Percentiles rank a stretch among this genome's conserved stretches.
These are phyloP conservation scores for Adansonia grandidieri DNA, from an alignment of 441 rosid species.

Conservation along the genomic window DNA sequence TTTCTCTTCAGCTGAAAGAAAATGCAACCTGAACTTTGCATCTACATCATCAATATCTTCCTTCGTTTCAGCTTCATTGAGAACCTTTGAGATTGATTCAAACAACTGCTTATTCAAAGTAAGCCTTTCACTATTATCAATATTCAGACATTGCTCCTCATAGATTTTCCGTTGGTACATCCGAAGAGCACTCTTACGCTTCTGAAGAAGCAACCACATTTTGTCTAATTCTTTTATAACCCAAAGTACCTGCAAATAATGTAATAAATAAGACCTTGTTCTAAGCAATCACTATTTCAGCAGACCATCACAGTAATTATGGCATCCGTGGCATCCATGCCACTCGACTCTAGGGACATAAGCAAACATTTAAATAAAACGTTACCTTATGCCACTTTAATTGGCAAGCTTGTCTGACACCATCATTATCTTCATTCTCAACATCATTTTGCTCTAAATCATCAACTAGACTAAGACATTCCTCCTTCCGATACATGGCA, in stretches of 20 bases:
- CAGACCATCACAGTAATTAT: conserved; percentile 9
- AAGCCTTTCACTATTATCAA: conserved; percentile 73
- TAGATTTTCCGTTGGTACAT: conserved; percentile 67
- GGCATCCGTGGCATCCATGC: conserved; percentile 9
- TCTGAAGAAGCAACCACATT: conserved; percentile 91
- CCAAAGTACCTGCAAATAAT: conserved; percentile 68
- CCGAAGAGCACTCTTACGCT: conserved; percentile 73
- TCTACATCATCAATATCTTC: conserved; percentile 96
- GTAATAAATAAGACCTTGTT: neutral
- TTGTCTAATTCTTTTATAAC: conserved; percentile 82
- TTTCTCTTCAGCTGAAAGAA: conserved; percentile 75
- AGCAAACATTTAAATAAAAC: neutral
- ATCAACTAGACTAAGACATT: conserved; percentile 73
- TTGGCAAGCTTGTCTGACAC: conserved; percentile 44
- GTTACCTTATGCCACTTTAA: conserved; percentile 83
- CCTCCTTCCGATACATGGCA: conserved; percentile 88
- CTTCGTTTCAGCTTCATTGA: conserved; percentile 73
- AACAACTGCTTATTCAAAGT: conserved; percentile 70
- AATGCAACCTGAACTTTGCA: conserved; percentile 84
- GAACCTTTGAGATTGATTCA: conserved; percentile 69
- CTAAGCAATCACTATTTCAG: neutral
- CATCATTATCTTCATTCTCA: conserved; percentile 51
- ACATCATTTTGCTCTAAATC: conserved; percentile 49
- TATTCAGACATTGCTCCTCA: conserved; percentile 74
- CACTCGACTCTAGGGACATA: neutral